Base-by-base conservation (phyloP, 2,329 filamentous ascomycete genomes). In the Leptographium procerum region DNA sequence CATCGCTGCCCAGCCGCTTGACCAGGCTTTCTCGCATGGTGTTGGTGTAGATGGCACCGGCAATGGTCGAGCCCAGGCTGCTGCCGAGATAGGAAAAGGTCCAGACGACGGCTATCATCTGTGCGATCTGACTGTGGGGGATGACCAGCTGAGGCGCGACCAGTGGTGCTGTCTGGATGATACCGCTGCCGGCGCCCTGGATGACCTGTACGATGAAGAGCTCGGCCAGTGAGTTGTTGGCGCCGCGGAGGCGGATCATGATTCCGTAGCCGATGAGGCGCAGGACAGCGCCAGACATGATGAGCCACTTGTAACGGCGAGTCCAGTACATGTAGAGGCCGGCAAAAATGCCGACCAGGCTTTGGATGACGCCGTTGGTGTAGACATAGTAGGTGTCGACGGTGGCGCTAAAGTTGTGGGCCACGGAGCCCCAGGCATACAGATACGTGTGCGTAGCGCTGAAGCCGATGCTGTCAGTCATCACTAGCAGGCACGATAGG, bases 171-270 rank as follows among this genome's bases (percentile, higher is more conserved):
- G 72, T 75, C 54, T 73, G 68, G 16, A 79, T 71, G 33, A 78
- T 70, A 2, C 77, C 77, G 52, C 69, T 73, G 5, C 77, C 77
- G 4, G 74, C 62, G 2, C 77, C 77, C 61, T 80, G 77, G 10
- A 79, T 68, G 31, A 74, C 64, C 62, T 80, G 77, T 1, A 77
- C 73, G 26, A 74, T 62, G 61, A 78, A 76, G 1, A 79, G 68
- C 65, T 80, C 77, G 9, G 69, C 73, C 0, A 68, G 62, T 3
- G 72, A 72, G 64, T 74, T 78, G 45, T 69, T 63, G 70, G 56
- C 73, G 66, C 52, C 75, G 4, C 76, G 72, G 9, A 79, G 70
- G 2, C 77, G 71, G 29, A 79, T 69, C 77, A 80, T 80, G 33
- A 78, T 63, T 3, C 56, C 60, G 40, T 62, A 62, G 36, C 60